phyloP scores from a whole-genome alignment of 2,329 filamentous ascomycete species.

The Pseudopyrenochaeta lycopersici region DNA sequence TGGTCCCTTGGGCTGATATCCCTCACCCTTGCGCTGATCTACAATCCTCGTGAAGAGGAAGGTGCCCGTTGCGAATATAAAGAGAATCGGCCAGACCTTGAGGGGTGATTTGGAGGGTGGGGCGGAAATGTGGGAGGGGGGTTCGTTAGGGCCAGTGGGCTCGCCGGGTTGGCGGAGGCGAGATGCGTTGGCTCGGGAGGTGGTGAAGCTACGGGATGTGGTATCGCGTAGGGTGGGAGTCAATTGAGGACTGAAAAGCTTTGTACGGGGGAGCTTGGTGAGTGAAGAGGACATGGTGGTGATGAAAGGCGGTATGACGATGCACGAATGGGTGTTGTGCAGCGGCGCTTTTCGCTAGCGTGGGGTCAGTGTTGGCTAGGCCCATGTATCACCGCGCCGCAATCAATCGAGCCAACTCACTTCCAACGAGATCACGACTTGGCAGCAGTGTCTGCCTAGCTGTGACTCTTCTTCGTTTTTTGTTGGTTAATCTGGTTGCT shows the following conservation, averaged over 20 bases:
- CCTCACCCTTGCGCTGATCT: constrained; percentile 53
- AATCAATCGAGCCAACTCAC: no score
- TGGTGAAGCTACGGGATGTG: constrained; percentile 34
- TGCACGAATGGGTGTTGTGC: constrained; percentile 32
- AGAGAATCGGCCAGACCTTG: constrained; percentile 56
- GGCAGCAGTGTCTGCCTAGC: not conserved
- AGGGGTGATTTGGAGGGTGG: constrained; percentile 51
- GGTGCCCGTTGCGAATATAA: constrained; percentile 57
- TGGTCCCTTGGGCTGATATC: constrained; percentile 38
- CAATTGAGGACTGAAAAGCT: constrained; percentile 14
- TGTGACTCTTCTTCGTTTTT: not conserved
- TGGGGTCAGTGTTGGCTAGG: constrained; percentile 12
- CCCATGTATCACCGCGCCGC: no score
- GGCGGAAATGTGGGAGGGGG: constrained; percentile 40
- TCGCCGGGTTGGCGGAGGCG: constrained; percentile 46
- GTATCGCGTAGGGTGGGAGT: not conserved
- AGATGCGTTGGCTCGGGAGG: constrained; percentile 26
- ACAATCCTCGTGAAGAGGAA: constrained; percentile 58
- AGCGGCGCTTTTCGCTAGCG: constrained; percentile 32
- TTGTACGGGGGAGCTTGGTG: constrained; percentile 13
- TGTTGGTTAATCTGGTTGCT: no score
- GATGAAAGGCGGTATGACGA: constrained; percentile 34
- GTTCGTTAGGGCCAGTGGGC: constrained; percentile 51
- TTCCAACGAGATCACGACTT: not conserved
- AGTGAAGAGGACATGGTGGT: constrained; percentile 43